phyloP scores from a whole-genome alignment of 2,329 filamentous ascomycete genomes.

The Ophiostoma perfectum region DNA sequence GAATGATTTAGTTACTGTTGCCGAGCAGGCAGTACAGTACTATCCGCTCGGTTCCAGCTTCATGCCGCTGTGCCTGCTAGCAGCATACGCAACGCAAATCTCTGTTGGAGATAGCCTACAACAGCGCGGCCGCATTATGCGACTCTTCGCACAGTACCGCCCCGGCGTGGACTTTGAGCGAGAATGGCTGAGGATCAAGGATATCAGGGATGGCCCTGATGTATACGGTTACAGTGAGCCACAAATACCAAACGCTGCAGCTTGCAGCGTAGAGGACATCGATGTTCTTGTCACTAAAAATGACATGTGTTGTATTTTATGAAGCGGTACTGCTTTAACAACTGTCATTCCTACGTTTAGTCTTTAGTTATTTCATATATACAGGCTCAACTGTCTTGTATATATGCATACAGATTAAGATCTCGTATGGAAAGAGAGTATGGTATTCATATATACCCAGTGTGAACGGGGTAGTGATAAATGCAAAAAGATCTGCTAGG shows the following conservation, averaged over 20 bases:
- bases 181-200: neutral
- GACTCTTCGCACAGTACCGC: neutral
- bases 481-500: neutral
- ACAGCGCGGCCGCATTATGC: neutral
- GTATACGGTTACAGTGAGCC: neutral
- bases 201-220: neutral
- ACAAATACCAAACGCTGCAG: neutral
- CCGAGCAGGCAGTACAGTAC: slow-evolving; percentile 21
- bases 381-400: too few species aligned
- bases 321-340: too few species aligned
- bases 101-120: neutral
- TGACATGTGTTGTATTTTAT: slow-evolving; percentile 1
- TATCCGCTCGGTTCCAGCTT: slow-evolving; percentile 23
- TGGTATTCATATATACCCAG: too few species aligned
- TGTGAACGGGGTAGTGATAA: too few species aligned
- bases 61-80: slow-evolving; percentile 23
- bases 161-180: neutral
- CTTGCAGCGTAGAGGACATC: neutral
- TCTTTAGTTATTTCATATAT: too few species aligned
- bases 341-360: too few species aligned
- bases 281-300: neutral
- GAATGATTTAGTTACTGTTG: slow-evolving; percentile 16
- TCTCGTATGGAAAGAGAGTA: too few species aligned
- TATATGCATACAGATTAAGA: too few species aligned
- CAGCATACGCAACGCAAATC: slow-evolving; percentile 7